Base-by-base conservation (phyloP, 768 basidiomycete species). In the Rhizopogon salebrosus region DNA sequence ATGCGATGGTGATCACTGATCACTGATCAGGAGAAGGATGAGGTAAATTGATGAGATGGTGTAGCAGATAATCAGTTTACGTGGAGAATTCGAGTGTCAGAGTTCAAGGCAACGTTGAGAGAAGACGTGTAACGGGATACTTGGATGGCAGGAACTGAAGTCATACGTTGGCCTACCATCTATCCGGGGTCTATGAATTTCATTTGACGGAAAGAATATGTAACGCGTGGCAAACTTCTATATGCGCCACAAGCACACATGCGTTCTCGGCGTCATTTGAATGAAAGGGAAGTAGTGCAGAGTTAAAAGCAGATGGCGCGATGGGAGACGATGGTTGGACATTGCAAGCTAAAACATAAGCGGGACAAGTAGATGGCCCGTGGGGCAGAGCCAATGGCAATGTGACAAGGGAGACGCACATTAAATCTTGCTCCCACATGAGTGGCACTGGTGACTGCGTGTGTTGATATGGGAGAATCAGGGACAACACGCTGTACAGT, bases 21-120 rank as follows among this genome's bases (percentile, higher is more conserved):
- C 48, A 52, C 31, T 11, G 31, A 34, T 27, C 48, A 52, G 36
- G 52, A 51, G 34, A 46, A 49, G 29, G 46, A 53, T 26, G 6
- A 36, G 18, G 36, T 51, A 24, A 29, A 53, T 51, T 31, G 52
- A 54, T 36, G 51, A 54, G 49, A 51, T 52, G 51, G 20, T 29
- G 5, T 22, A 48, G 8, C 5, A 20, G 26, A 54, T 54, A 38
- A 53, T 43, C 40, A 52, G 49, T 35, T 51, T 24, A 52, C 41
- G 48, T 52, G 36, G 37, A 50, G 29, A 52, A 54, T 27, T 41
- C 35, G 14, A 27, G 26, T 36, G 38, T 49, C 26, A 20, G 31
- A 41, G 38, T 39, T 18, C 37, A 36, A 51, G 31, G 31, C 16
- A 49, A 54, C 20, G 53, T 34, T 34, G 31, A 14, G 29, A 29